Conservation (phyloP, 441 rosid genomes). For the Breynia disticha region DNA sequence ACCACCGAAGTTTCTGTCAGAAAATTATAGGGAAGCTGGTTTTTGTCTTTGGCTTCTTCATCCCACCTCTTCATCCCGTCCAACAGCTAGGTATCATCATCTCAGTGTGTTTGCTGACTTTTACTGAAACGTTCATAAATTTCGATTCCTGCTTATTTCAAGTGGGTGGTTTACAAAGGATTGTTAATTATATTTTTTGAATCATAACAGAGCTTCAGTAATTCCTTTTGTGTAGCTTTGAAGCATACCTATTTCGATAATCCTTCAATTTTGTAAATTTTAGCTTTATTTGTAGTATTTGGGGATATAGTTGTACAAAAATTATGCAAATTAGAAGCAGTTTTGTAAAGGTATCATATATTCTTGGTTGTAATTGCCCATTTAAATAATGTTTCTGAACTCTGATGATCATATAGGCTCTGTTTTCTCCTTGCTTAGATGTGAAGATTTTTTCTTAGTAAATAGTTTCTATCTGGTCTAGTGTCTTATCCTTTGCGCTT, state of each 20-base stretch:
- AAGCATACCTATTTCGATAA: background rate
- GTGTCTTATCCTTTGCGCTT: too few relatives aligned
- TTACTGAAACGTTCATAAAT: background rate
- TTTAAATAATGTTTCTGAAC: background rate
- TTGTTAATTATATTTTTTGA: too few relatives aligned
- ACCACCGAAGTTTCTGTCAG: conserved; percentile 60
- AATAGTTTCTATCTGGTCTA: too few relatives aligned
- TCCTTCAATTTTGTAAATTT: conserved; percentile 1
- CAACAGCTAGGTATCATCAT: conserved; percentile 50
- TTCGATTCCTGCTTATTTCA: too few relatives aligned
- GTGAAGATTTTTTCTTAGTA: too few relatives aligned
- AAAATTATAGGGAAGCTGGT: conserved; percentile 67
- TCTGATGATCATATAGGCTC: background rate
- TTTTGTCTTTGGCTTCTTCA: conserved; percentile 85
- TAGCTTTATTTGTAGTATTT: background rate
- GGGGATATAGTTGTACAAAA: too few relatives aligned
- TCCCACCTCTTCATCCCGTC: conserved; percentile 66
- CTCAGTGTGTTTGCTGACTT: conserved; percentile 5
- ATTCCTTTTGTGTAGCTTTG: too few relatives aligned
- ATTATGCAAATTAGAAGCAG: background rate
- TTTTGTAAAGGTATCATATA: background rate
- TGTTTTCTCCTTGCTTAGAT: too few relatives aligned
- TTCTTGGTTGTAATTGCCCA: background rate
- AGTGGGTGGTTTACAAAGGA: too few relatives aligned
- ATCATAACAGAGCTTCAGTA: too few relatives aligned